phyloP scores from a whole-genome alignment of 2,329 filamentous ascomycete genomes.

The Calonectria pteridis region DNA sequence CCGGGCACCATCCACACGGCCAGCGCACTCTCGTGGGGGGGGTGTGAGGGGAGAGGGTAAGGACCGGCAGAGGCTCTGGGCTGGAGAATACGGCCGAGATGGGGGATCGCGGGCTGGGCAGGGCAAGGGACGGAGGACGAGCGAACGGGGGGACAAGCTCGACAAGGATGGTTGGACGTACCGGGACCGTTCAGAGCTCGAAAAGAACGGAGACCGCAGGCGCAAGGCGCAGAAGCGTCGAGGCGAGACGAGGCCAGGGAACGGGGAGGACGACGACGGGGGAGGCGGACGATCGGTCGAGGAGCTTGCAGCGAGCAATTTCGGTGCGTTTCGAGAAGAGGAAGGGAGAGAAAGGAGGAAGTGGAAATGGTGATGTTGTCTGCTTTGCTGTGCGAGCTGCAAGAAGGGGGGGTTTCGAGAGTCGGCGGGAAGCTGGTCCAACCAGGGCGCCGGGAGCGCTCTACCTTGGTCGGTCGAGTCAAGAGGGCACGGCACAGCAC shows the following conservation, averaged over 20 bases:
- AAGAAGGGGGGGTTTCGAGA: background rate
- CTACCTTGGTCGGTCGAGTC: background rate
- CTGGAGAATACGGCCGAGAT: constrained; percentile 45
- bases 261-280: constrained; percentile 12
- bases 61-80: constrained; percentile 40
- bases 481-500: background rate
- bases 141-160: constrained; percentile 33
- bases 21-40: constrained; percentile 31
- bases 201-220: constrained; percentile 3
- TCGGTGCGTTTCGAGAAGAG: constrained; percentile 16
- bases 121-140: constrained; percentile 36
- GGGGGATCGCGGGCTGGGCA: constrained; percentile 26
- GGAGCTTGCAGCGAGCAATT: constrained; percentile 28
- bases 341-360: background rate
- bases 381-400: constrained; percentile 7
- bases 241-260: constrained; percentile 11
- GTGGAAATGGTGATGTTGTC: constrained; percentile 28
- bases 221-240: background rate
- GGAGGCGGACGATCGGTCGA: constrained; percentile 21
- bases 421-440: constrained; percentile 3
- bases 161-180: constrained; percentile 23
- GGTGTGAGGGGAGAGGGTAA: background rate
- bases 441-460: background rate
- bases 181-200: constrained; percentile 22
- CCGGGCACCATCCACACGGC: constrained; percentile 24